These are phyloP conservation scores for Abrus pulchellus DNA, from an alignment of 306 rosid species.

Conservation along the genomic window DNA sequence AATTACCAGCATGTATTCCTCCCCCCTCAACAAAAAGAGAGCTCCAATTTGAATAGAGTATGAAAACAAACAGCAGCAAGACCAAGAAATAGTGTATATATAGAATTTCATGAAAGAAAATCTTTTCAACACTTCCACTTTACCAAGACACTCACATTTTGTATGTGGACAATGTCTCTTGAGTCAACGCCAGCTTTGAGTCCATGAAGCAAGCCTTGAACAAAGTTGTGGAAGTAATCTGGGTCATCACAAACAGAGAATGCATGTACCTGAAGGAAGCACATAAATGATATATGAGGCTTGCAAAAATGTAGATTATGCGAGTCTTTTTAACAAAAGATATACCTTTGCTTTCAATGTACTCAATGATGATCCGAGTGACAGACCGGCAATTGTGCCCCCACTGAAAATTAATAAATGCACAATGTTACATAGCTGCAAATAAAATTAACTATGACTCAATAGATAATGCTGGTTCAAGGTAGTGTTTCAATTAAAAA, in stretches of 20 bases:
- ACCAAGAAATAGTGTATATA: conserved; percentile 27
- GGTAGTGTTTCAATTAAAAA: conserved; percentile 7
- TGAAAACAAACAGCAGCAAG: conserved; percentile 39
- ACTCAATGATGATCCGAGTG: conserved; percentile 83
- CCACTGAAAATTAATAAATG: conserved; percentile 68
- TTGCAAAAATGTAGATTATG: conserved; percentile 35
- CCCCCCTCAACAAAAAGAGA: neutral
- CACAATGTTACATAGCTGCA: conserved; percentile 35
- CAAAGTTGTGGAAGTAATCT: conserved; percentile 79
- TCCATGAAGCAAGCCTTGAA: conserved; percentile 91
- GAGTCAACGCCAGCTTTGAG: conserved; percentile 78
- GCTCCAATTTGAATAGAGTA: conserved; percentile 23
- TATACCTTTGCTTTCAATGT: conserved; percentile 88
- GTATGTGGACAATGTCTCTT: conserved; percentile 72
- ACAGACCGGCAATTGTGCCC: conserved; percentile 90
- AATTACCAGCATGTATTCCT: conserved; percentile 7
- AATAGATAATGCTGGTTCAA: conserved; percentile 5
- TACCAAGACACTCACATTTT: conserved; percentile 69
- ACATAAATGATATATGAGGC: conserved; percentile 29
- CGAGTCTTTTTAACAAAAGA: conserved; percentile 31
- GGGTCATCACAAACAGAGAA: conserved; percentile 92
- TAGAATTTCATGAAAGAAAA: conserved; percentile 23
- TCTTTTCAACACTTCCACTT: conserved; percentile 9
- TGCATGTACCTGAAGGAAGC: conserved; percentile 77
- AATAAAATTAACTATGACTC: conserved; percentile 14